Evolutionary conservation across 1,284 basidiomycete species (phyloP), one percentile per base, ranked within the genome.

Genomic region (Marasmius oreades): DNA sequence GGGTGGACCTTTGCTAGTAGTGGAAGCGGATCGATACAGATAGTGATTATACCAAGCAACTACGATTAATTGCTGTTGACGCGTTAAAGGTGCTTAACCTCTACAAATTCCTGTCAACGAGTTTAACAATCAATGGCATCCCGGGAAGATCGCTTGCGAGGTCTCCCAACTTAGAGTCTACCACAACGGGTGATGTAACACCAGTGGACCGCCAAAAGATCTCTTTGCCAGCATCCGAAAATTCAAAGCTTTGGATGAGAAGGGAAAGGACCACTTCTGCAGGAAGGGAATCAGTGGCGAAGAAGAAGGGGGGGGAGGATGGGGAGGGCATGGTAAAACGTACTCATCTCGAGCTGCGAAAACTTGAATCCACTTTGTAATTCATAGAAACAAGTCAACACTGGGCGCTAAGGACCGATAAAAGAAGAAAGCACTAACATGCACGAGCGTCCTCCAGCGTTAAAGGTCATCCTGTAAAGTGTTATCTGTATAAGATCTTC

Each of bases 41-140:
- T n/a, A n/a, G n/a, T n/a, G n/a, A n/a, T n/a, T n/a, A n/a, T n/a
- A n/a, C n/a, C n/a, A n/a, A n/a, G n/a, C n/a, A n/a, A n/a, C n/a
- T n/a, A n/a, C n/a, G n/a, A n/a, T n/a, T n/a, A n/a, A n/a, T n/a
- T n/a, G n/a, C n/a, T n/a, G n/a, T n/a, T n/a, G n/a, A n/a, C n/a
- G n/a, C n/a, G n/a, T n/a, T n/a, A n/a, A n/a, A n/a, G n/a, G n/a
- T n/a, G n/a, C n/a, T n/a, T n/a, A n/a, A n/a, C n/a, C n/a, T n/a
- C 10, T 24, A 12, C 44, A 23, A 5, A 20, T 23, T 10, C 20
- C 44, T 45, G 11, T 24, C 22, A 7, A 23, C 44, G 24, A 45
- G 44, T 22, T 45, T 23, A 59, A 71, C 62, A 85, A 90, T 59
- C 87, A 86, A 62, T 76, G 81, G 59, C 77, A 92, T 62, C 66